These are phyloP conservation scores for Cyclotella choctawhatcheeana DNA, from an alignment of 108 stramenopile genomes.

Conservation along the genomic window DNA sequence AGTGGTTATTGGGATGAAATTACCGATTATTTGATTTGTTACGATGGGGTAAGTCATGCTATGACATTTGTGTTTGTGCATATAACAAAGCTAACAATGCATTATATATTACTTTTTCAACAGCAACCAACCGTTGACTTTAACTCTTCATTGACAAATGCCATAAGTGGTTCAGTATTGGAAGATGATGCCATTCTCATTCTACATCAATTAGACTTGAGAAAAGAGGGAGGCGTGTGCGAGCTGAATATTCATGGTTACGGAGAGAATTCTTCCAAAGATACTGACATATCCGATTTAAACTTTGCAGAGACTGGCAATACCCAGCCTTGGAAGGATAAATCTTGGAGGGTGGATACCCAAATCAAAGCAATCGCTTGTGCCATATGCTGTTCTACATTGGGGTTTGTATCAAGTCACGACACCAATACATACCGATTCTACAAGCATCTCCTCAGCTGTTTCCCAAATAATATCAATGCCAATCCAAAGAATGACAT, in stretches of 20 bases:
- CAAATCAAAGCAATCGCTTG: conserved; percentile 29
- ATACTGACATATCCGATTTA: neutral
- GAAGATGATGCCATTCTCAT: conserved; percentile 72
- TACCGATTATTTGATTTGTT: conserved; percentile 81
- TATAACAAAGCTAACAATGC: too few species aligned
- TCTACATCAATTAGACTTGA: conserved; percentile 53
- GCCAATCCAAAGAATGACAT: neutral
- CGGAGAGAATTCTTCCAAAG: conserved; percentile 49
- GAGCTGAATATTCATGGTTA: conserved; percentile 60
- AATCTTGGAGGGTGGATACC: conserved; percentile 11
- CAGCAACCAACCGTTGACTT: conserved; percentile 43
- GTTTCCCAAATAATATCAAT: conserved; percentile 3
- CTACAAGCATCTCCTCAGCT: conserved; percentile 75
- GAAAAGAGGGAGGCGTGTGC: conserved; percentile 35
- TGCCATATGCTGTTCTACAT: conserved; percentile 58
- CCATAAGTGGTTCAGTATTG: conserved; percentile 42
- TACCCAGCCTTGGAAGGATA: conserved; percentile 50
- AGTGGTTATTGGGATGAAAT: conserved; percentile 86
- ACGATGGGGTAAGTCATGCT: conserved; percentile 45
- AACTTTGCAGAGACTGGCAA: neutral
- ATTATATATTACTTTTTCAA: neutral
- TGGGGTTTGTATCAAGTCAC: conserved; percentile 73
- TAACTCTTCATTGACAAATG: conserved; percentile 43
- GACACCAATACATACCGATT: conserved; percentile 65
- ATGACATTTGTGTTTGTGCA: neutral